Conservation (phyloP, 1,284 basidiomycete genomes). For the Agroathelia rolfsii region DNA sequence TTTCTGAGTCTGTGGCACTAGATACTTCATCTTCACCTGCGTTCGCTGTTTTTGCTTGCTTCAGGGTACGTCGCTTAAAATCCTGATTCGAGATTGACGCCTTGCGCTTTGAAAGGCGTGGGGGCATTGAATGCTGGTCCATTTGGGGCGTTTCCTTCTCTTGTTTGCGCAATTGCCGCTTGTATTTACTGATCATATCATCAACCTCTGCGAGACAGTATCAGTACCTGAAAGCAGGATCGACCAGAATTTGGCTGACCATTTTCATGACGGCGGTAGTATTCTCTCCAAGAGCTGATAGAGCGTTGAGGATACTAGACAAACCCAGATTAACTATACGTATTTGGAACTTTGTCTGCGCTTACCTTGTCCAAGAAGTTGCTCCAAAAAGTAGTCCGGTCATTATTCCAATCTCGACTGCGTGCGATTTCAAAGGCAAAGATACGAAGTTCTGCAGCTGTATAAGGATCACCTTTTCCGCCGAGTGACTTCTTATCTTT, state of each 20-base stretch:
- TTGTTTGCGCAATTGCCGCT: too few relatives aligned
- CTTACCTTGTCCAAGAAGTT: background rate
- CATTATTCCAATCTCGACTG: conserved; percentile 32
- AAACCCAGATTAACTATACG: background rate
- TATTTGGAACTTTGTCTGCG: background rate
- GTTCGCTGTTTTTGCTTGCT: too few relatives aligned
- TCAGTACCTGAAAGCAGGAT: conserved; percentile 1
- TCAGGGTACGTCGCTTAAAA: too few relatives aligned
- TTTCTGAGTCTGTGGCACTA: too few relatives aligned
- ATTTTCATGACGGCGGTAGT: conserved; percentile 39
- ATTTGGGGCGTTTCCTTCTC: too few relatives aligned
- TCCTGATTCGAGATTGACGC: too few relatives aligned
- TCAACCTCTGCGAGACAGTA: too few relatives aligned
- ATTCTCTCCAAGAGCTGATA: conserved; percentile 48
- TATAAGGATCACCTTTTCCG: conserved; percentile 33
- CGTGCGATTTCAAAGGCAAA: conserved; percentile 47
- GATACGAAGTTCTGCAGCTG: conserved; percentile 45
- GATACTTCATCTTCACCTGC: too few relatives aligned
- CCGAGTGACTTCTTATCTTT: conserved; percentile 46
- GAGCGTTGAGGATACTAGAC: conserved; percentile 40
- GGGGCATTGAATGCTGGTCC: too few relatives aligned
- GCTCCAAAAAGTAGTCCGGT: conserved; percentile 7
- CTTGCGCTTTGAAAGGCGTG: too few relatives aligned
- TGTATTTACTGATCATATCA: too few relatives aligned
- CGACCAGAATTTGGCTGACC: conserved; percentile 25